Conservation (phyloP, 169 alveolate genomes). For the Cryptosporidium ryanae region DNA sequence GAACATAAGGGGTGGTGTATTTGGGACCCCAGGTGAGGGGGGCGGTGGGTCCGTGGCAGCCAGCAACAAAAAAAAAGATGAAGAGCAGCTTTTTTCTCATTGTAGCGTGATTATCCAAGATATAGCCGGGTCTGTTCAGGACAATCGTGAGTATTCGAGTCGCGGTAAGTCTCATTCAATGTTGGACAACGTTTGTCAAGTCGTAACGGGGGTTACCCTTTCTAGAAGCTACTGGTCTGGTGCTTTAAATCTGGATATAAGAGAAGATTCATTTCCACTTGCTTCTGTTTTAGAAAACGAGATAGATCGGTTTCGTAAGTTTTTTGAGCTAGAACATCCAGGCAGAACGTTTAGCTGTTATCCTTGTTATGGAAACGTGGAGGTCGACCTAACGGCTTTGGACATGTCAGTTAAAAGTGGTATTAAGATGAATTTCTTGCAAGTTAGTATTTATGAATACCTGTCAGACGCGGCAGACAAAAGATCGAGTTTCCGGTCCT, state of each 20-base stretch:
- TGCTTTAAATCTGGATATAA: conserved; percentile 11
- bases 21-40: neutral
- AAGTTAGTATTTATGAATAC: conserved; percentile 58
- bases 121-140: conserved; percentile 32
- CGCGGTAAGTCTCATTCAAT: neutral
- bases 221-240: conserved; percentile 68
- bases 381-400: conserved; percentile 41
- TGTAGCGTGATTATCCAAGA: conserved; percentile 58
- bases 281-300: conserved; percentile 49
- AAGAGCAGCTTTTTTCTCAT: conserved; percentile 27
- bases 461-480: conserved; percentile 1
- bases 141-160: conserved; percentile 17
- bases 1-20: neutral
- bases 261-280: conserved; percentile 44
- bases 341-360: conserved; percentile 70
- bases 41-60: neutral
- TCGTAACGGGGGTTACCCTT: conserved; percentile 44
- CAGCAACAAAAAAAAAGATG: conserved; percentile 12
- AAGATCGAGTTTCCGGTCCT: neutral
- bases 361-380: conserved; percentile 27
- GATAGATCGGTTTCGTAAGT: conserved; percentile 8
- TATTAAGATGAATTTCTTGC: conserved; percentile 28
- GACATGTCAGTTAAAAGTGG: conserved; percentile 27
- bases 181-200: neutral
- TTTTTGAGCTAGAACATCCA: conserved; percentile 63